Conservation (phyloP, 352 stramenopile species). For the Phytophthora sp. region DNA sequence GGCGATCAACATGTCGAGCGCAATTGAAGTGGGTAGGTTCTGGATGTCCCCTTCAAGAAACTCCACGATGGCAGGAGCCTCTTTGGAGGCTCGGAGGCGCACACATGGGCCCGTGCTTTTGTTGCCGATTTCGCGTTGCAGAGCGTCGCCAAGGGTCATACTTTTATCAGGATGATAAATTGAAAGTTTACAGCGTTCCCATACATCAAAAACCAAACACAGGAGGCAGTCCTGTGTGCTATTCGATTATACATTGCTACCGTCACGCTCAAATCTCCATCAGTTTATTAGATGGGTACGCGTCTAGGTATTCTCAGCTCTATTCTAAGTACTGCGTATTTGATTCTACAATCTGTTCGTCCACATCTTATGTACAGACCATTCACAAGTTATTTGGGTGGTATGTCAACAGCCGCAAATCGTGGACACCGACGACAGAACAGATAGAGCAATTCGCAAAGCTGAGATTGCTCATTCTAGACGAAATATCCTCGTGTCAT, state of each 20-base stretch:
- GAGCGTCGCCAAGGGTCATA: background rate
- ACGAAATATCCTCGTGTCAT: slow-evolving; percentile 4
- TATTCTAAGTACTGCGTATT: too few relatives aligned
- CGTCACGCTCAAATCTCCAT: too few relatives aligned
- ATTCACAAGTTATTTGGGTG: slow-evolving; percentile 17
- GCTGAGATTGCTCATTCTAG: slow-evolving; percentile 4
- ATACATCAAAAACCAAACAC: too few relatives aligned
- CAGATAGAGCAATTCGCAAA: slow-evolving; percentile 3
- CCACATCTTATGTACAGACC: too few relatives aligned
- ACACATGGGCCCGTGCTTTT: background rate
- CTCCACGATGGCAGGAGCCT: background rate
- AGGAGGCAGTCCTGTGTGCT: too few relatives aligned
- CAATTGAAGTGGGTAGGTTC: background rate
- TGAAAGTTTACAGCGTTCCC: too few relatives aligned
- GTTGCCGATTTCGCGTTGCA: background rate
- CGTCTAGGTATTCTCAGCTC: too few relatives aligned
- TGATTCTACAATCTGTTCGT: too few relatives aligned
- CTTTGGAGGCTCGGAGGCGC: background rate
- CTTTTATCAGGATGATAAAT: background rate
- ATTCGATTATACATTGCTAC: too few relatives aligned
- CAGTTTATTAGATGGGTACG: too few relatives aligned
- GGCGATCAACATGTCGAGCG: background rate
- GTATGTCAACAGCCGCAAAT: background rate
- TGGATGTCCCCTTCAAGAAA: background rate
- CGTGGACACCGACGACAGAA: background rate